Evolutionary conservation across 768 basidiomycete species (phyloP), one percentile per base, ranked within the genome.

Genomic region (Psilocybe sp.): DNA sequence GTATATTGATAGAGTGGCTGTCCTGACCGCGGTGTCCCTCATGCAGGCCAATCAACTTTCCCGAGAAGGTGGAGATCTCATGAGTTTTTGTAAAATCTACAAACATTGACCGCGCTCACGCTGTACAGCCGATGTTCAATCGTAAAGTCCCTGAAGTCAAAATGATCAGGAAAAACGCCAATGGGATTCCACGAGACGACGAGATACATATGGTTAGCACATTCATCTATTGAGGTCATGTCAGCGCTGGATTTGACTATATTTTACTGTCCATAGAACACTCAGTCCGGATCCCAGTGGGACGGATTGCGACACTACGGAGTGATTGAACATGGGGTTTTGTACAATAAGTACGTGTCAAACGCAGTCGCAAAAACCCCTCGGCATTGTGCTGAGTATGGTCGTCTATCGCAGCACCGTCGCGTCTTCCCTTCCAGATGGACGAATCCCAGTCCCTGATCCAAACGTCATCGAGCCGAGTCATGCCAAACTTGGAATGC

Each of bases 251-350:
- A 36, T 45, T 44, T 14, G 35, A 14, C 41, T 13, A 40, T n/a
- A 16, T 41, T 31, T 13, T 35, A 12, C 39, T 32, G 16, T 50
- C n/a, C 45, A 8, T 57, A 86, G 84, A 86, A 87, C 54, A 84
- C 84, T 0, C 85, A 87, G 66, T 84, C 83, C 0, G 82, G 84
- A 8, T 75, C 82, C 4, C 84, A 87, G 56, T 85, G 84, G 84
- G 85, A 87, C 55, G 83, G 84, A 7, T 48, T 85, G 60, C 72
- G 77, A 51, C 83, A 86, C 55, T 81, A 73, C 57, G 81, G 81
- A 2, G 51, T 85, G 37, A 42, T 63, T 0, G 73, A 78, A 13
- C 76, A 84, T 53, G 70, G 70, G 2, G 68, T 84, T 16, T 84
- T 81, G 59, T 86, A 85, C 62, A 80, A 85, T 66, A 81, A 84